Base-by-base conservation (phyloP, 2,329 filamentous ascomycete species). In the Tolypocladium tundrense region DNA sequence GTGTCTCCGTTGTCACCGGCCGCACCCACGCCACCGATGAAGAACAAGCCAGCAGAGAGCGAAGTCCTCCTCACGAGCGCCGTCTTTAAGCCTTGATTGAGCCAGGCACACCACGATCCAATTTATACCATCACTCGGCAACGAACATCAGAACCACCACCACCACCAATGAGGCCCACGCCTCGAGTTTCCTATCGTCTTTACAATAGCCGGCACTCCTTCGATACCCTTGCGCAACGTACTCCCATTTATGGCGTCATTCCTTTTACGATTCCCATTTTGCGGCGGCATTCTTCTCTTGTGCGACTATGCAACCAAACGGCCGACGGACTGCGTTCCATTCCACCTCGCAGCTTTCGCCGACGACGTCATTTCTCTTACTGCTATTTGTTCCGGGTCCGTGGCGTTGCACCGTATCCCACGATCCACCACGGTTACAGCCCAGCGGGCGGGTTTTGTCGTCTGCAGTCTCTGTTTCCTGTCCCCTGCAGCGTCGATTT, bases 41-140 rank as follows among this genome's bases (percentile, higher is more conserved):
- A 72, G 62, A 67, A 71, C 62, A 70, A 63, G 61, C 65, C 54
- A 59, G 62, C 62, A 37, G 64, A 63, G 8, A 64, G 67, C 24
- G 68, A 68, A 27, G 69, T 80, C 31, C 74, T 81, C 55, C 73
- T 83, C 51, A 77, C 78, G 52, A 77, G 72, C 52, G 77, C 78
- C 45, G 79, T 81, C 41, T 82, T 81, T 66, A 73, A 74, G 57
- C 76, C 78, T 50, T 70, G 62, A 69, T 50, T 70, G 62, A 69
- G 7, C 7, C 27, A 35, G 31, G 31, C 31, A 51, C 31, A 27
- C 9, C 16, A 35, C 48, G 31, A 21, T 11, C 0, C 27, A 51
- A 13, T 9, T 3, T 8, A 19, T 6, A 0, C 27, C 16, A 24
- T 27, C 24, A 33, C 31, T 13, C 19, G 4, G 31, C 48, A 21